Evolutionary conservation across 2,329 filamentous ascomycete species (phyloP), one percentile per base, ranked within the genome.

Genomic region (Fusarium dimerum): DNA sequence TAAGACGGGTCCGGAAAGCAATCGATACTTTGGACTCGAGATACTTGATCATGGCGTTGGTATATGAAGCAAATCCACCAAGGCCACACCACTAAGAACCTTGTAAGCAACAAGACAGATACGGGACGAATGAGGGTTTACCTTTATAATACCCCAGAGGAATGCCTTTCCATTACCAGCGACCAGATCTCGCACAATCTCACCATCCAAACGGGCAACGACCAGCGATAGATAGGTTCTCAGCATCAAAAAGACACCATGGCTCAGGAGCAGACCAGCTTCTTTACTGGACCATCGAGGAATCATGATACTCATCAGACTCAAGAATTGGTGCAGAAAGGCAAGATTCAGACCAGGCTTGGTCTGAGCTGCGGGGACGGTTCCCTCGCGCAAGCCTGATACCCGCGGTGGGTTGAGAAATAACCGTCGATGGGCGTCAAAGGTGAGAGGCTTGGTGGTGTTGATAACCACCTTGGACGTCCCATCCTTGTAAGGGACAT

Each of bases 41-140:
- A 74, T 90, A 99, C 73, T 97, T 97, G 79, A 99, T 99, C 89
- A 95, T 97, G 49, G 93, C 92, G 71, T 99, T 99, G 46, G 93
- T 97, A 68, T 99, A 99, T 1, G 93, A 96, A 9, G 92, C 93
- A 58, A 97, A 86, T 3, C 89, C 90, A 40, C 94, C 94, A 36
- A 99, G 87, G 3, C 93, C 92, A 60, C 92, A 92, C 94, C 94
- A 99, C 79, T 85, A 47, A 42, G 29, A 48, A 15, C 13, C 10
- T 43, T 39, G 43, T 55, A 39, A 54, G 56, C 30, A 16, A 30
- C 9, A 17, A 17, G 15, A n/a, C 10, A 6, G 7, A 36, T 16
- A 18, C n/a, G 11, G 6, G 6, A 9, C 3, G 15, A 12, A 11
- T 13, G 15, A 13, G 9, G 3, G 39, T 75, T 51, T 69, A 84